Evolutionary conservation across 2,329 filamentous ascomycete genomes (phyloP), one percentile per base, ranked within the genome.

Genomic region (Fusarium palustre): DNA sequence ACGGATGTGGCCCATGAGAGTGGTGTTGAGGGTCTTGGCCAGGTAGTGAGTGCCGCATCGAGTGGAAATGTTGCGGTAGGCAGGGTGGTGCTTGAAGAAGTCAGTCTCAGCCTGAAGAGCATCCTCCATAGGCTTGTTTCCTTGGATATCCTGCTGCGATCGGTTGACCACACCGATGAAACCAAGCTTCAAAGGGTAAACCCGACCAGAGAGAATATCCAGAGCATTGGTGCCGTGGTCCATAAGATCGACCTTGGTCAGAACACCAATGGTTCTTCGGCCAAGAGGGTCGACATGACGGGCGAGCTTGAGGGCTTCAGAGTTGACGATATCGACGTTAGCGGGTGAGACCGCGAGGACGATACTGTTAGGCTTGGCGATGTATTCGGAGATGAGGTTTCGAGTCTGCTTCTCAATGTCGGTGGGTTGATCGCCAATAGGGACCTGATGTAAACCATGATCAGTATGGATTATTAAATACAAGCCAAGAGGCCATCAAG

Each of bases 381-480:
- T 99, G 79, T 97, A 99, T 83, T 99, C 96, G 58, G 94, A 92
- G 75, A 99, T 98, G 75, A 99, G 88, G 72, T 93, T 97, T 70
- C 95, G 89, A 33, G 96, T 99, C 82, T 99, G 96, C 81, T 97
- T 98, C 85, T 99, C 96, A 76, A 99, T 99, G 77, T 99, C 96
- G 75, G 92, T 90, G 10, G 96, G 96, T 79, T 99, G 96, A 79
- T 99, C 96, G 71, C 96, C 96, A 79, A 99, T 98, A 31, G 96
- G 96, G 62, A 97, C 94, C 90, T 93, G 55, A 30, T 43, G 18
- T 39, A 50, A 53, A 59, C 34, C 31, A 62, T 64, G 53, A 59
- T 73, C 54, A 75, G 69, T 69, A 47, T 28, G 24, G 25, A 59
- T 57, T 55, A 55, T 56, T 59, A 50, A 34, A 56, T 64, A 70